These are phyloP conservation scores for Yamadazyma sp. DNA, from an alignment of 1,139 yeast genomes.

Conservation along the genomic window DNA sequence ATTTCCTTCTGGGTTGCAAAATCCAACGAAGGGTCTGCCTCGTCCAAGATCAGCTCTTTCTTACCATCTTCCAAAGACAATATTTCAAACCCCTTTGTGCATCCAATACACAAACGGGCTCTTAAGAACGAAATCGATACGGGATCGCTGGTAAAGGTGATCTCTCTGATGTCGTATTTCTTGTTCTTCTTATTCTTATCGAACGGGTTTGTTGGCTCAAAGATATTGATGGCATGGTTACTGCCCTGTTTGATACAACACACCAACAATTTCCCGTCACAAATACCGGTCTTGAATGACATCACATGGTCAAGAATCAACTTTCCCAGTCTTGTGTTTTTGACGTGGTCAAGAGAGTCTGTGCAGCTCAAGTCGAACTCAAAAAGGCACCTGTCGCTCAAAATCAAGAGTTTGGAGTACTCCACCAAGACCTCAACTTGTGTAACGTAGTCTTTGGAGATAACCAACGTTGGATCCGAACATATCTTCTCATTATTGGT, in stretches of 20 bases:
- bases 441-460: constrained; percentile 74
- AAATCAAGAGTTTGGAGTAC: constrained; percentile 76
- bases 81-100: constrained; percentile 94
- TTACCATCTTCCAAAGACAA: constrained; percentile 78
- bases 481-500: constrained; percentile 52
- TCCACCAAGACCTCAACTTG: constrained; percentile 93
- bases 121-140: constrained; percentile 88
- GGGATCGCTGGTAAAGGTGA: constrained; percentile 83
- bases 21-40: constrained; percentile 94
- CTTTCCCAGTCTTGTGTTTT: constrained; percentile 73
- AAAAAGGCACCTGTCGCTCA: constrained; percentile 79
- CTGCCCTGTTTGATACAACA: constrained; percentile 85
- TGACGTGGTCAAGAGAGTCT: constrained; percentile 69
- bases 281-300: constrained; percentile 89
- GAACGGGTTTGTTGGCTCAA: constrained; percentile 68
- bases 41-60: constrained; percentile 80
- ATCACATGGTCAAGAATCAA: constrained; percentile 81
- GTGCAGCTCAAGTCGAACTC: constrained; percentile 74
- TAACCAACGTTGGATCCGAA: constrained; percentile 74
- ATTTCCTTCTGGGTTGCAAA: constrained; percentile 85
- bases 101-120: constrained; percentile 88
- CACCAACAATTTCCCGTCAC: constrained; percentile 83
- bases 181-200: constrained; percentile 66
- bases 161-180: constrained; percentile 70
- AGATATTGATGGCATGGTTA: constrained; percentile 75